phyloP scores from a whole-genome alignment of 495 filamentous ascomycete species.

The Daldinia concentrica region DNA sequence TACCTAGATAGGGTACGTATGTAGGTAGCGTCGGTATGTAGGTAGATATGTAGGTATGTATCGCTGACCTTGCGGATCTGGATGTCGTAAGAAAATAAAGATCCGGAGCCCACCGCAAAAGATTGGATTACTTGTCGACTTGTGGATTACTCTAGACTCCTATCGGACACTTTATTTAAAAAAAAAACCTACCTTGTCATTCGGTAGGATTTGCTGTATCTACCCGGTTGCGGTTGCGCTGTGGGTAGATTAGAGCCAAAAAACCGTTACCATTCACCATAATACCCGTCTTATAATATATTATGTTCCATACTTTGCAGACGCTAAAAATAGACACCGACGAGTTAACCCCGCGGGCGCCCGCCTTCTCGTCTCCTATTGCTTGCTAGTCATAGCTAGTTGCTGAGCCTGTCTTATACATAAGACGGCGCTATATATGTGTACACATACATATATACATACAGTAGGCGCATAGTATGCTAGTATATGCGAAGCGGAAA shows the following conservation, averaged over 20 bases:
- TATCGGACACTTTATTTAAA: conserved; percentile 26
- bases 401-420: conserved; percentile 26
- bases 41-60: background rate
- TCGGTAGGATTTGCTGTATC: conserved; percentile 30
- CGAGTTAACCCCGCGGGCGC: conserved; percentile 30
- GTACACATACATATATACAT: background rate
- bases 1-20: background rate
- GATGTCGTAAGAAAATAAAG: conserved; percentile 27
- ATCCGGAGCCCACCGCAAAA: conserved; percentile 33
- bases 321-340: conserved; percentile 41
- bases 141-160: conserved; percentile 6
- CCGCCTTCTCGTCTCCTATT: conserved; percentile 6
- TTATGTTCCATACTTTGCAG: conserved; percentile 30
- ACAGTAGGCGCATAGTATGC: background rate
- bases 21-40: background rate
- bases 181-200: conserved; percentile 13
- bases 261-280: conserved; percentile 33
- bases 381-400: background rate
- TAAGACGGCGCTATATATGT: background rate
- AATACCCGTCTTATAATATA: conserved; percentile 40
- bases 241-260: conserved; percentile 20
- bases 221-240: conserved; percentile 29
- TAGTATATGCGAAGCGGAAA: conserved; percentile 32
- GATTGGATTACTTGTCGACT: conserved; percentile 8
- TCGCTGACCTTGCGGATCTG: conserved; percentile 29